phyloP scores from a whole-genome alignment of 2,329 filamentous ascomycete genomes.

The Scedosporium dehoogii region DNA sequence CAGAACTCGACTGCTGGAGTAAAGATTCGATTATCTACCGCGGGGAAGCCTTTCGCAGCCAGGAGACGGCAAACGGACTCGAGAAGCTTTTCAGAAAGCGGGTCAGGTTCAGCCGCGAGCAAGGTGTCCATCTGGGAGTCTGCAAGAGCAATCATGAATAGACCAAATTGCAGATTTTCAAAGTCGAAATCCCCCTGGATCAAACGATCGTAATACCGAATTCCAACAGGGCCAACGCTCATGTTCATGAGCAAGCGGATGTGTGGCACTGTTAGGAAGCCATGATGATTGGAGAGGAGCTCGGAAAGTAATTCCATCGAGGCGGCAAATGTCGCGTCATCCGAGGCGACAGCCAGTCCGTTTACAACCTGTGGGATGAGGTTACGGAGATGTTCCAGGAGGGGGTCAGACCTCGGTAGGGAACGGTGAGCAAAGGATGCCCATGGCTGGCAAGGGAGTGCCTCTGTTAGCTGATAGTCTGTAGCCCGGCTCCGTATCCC shows the following conservation, averaged over 20 bases:
- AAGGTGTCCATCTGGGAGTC: slow-evolving; percentile 50
- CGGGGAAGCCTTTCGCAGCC: slow-evolving; percentile 54
- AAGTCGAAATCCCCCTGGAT: slow-evolving; percentile 52
- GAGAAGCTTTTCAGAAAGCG: slow-evolving; percentile 43
- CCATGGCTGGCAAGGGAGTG: not conserved
- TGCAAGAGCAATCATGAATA: slow-evolving; percentile 58
- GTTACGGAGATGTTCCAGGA: slow-evolving; percentile 48
- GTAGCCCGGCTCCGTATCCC: not conserved
- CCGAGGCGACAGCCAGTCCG: slow-evolving; percentile 27
- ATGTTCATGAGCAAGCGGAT: slow-evolving; percentile 47
- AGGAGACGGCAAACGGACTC: slow-evolving; percentile 55
- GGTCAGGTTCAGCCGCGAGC: slow-evolving; percentile 42
- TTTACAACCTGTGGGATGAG: slow-evolving; percentile 51
- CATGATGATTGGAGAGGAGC: slow-evolving; percentile 52
- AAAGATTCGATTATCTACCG: slow-evolving; percentile 66
- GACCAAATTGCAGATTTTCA: slow-evolving; percentile 54
- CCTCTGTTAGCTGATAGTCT: not conserved
- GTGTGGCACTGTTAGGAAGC: slow-evolving; percentile 50
- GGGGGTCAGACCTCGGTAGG: slow-evolving; percentile 44
- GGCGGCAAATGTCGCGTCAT: slow-evolving; percentile 47
- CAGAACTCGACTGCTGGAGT: slow-evolving; percentile 71
- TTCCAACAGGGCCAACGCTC: slow-evolving; percentile 51
- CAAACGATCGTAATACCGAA: slow-evolving; percentile 43
- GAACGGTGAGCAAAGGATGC: not conserved
- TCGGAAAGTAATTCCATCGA: slow-evolving; percentile 58